Evolutionary conservation across 306 rosid species (phyloP).

Genomic region (Cicer judaicum): DNA sequence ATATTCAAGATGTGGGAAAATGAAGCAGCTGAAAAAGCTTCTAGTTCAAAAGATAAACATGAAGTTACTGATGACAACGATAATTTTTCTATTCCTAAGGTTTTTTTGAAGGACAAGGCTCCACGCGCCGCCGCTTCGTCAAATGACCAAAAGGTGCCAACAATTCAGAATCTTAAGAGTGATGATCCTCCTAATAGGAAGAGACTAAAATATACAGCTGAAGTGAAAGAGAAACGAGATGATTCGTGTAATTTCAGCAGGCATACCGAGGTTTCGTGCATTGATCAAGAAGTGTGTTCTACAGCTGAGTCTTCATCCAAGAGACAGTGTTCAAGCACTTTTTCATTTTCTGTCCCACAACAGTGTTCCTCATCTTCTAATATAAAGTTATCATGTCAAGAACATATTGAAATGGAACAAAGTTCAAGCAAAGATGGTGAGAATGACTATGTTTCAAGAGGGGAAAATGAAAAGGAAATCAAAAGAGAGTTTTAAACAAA

Average conservation of each 20-base stretch:
- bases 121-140: neutral
- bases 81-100: conserved; percentile 31
- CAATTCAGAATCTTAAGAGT: conserved; percentile 19
- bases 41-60: conserved; percentile 42
- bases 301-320: conserved; percentile 38
- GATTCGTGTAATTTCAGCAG: conserved; percentile 19
- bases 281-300: conserved; percentile 39
- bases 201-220: conserved; percentile 1
- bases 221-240: neutral
- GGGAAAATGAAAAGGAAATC: neutral
- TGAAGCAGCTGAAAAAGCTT: conserved; percentile 59
- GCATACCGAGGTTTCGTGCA: conserved; percentile 30
- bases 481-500: no score
- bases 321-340: conserved; percentile 37
- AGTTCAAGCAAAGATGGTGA: conserved; percentile 36
- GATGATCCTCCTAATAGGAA: conserved; percentile 30
- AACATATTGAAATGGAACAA: conserved; percentile 1
- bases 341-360: conserved; percentile 37
- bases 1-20: conserved; percentile 80
- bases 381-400: neutral
- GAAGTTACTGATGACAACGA: conserved; percentile 32
- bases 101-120: conserved; percentile 38
- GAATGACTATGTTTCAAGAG: neutral
- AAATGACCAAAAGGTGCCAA: conserved; percentile 37
- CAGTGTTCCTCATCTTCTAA: conserved; percentile 39